A percentile compares a stretch with the other conserved stretches of the same genome.
Evolutionary conservation across 192 early-diverging fungal species (phyloP).

Genomic region (Gryganskiella cystojenkinii): DNA sequence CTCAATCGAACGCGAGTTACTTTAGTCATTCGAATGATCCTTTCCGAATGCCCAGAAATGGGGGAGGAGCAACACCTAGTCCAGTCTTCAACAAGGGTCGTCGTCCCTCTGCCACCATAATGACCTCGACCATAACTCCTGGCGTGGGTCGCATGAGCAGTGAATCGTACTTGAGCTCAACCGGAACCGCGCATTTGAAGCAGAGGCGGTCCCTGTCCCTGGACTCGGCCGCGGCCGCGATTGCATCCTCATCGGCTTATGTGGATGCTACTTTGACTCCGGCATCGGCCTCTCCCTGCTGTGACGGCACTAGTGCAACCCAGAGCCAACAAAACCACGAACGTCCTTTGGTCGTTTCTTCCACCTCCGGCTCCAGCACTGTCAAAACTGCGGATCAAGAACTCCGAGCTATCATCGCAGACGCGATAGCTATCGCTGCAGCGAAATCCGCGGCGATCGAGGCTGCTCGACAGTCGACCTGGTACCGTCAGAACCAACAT

Average conservation of each 20-base stretch:
- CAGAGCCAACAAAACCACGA: background rate
- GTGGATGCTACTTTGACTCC: too few species aligned
- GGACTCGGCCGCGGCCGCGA: constrained; percentile 1
- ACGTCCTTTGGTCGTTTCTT: too few species aligned
- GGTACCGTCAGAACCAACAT: constrained; percentile 9
- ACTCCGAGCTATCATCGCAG: constrained; percentile 25
- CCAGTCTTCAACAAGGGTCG: too few species aligned
- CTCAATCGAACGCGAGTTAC: too few species aligned
- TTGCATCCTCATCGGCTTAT: too few species aligned
- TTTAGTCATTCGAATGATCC: too few species aligned
- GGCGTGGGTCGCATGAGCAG: background rate
- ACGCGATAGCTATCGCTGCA: constrained; percentile 27
- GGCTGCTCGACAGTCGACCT: constrained; percentile 15
- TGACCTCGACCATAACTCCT: constrained; percentile 1
- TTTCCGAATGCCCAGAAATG: too few species aligned
- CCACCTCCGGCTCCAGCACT: background rate
- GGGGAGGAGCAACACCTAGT: too few species aligned
- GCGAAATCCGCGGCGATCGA: constrained; percentile 28
- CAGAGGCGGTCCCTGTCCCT: constrained; percentile 17
- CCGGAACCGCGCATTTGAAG: background rate
- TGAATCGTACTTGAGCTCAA: background rate
- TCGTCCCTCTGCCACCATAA: too few species aligned
- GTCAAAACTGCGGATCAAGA: constrained; percentile 12
- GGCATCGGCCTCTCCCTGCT: background rate
- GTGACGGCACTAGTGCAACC: background rate